A percentile compares a stretch with the other conserved stretches of the same genome.
phyloP scores from a whole-genome alignment of 192 early-diverging fungal species.

The Backusella sp. region DNA sequence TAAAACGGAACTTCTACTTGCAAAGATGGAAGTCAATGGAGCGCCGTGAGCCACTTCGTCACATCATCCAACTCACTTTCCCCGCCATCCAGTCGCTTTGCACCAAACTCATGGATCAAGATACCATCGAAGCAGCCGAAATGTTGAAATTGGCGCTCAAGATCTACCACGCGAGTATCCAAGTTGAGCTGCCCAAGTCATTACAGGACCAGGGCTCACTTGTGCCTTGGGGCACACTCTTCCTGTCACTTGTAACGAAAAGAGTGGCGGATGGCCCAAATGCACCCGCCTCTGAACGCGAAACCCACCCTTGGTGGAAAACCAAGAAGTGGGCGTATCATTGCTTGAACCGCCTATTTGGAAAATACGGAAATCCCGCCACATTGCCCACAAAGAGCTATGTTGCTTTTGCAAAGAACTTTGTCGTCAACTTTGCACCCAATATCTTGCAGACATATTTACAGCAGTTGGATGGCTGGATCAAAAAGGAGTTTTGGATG shows the following conservation, averaged over 20 bases:
- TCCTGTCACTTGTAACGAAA: conserved; percentile 77
- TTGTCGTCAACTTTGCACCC: conserved; percentile 85
- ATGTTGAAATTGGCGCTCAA: conserved; percentile 86
- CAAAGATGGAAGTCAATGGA: conserved; percentile 58
- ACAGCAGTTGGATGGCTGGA: conserved; percentile 78
- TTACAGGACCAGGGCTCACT: conserved; percentile 69
- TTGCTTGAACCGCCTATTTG: conserved; percentile 83
- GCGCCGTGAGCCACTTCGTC: conserved; percentile 63
- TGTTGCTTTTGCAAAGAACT: conserved; percentile 73
- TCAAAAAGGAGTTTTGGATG: conserved; percentile 69
- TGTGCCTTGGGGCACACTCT: conserved; percentile 88
- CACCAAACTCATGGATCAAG: conserved; percentile 52
- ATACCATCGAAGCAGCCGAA: conserved; percentile 72
- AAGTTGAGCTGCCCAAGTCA: conserved; percentile 53
- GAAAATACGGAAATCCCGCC: conserved; percentile 69
- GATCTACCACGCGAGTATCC: conserved; percentile 72
- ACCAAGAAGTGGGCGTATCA: conserved; percentile 94
- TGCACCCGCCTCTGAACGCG: conserved; percentile 54
- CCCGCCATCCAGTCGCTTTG: conserved; percentile 76
- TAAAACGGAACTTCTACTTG: no score
- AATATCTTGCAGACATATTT: conserved; percentile 84
- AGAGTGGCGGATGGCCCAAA: conserved; percentile 46
- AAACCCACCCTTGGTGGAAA: conserved; percentile 84
- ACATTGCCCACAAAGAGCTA: conserved; percentile 50
- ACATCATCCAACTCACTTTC: conserved; percentile 73